These are phyloP conservation scores for Phytophthora kernoviae DNA, from an alignment of 352 stramenopile genomes.

Conservation along the genomic window DNA sequence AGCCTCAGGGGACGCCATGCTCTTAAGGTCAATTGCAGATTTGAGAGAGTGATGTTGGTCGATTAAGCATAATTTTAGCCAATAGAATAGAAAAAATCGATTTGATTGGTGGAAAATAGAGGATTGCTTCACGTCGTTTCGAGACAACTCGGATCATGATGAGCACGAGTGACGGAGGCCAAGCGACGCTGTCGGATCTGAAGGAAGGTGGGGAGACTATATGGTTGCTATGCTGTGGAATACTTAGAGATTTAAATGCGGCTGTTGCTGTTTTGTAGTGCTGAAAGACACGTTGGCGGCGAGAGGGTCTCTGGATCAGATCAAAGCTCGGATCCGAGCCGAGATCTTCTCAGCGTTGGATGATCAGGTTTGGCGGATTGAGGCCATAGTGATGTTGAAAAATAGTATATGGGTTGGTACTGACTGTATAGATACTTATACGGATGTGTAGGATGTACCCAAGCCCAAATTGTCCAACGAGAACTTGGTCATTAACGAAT, in stretches of 20 bases:
- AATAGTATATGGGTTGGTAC: too few species aligned
- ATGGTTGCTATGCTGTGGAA: not conserved
- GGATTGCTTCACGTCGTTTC: slow-evolving; percentile 14
- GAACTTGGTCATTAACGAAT: slow-evolving; percentile 94
- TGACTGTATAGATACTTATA: too few species aligned
- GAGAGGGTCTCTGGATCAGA: slow-evolving; percentile 75
- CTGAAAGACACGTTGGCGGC: slow-evolving; percentile 85
- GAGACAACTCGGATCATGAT: slow-evolving; percentile 13
- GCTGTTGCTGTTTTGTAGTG: too few species aligned
- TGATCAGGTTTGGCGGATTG: slow-evolving; percentile 51
- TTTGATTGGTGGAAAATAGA: slow-evolving; percentile 11
- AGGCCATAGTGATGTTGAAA: too few species aligned
- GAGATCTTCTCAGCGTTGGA: slow-evolving; percentile 87
- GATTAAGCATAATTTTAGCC: not conserved
- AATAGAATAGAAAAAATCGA: not conserved
- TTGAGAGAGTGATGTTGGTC: not conserved
- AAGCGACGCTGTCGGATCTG: slow-evolving; percentile 58
- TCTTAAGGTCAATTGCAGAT: not conserved
- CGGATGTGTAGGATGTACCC: slow-evolving; percentile 38
- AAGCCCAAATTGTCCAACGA: slow-evolving; percentile 90
- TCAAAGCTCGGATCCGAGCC: slow-evolving; percentile 83
- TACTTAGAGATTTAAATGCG: not conserved
- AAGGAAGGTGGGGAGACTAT: slow-evolving; percentile 42
- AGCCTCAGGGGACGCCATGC: slow-evolving; percentile 24
- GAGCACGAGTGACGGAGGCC: slow-evolving; percentile 14